Evolutionary conservation across 495 filamentous ascomycete genomes (phyloP).

Genomic region (Aspergillus kassunensis): DNA sequence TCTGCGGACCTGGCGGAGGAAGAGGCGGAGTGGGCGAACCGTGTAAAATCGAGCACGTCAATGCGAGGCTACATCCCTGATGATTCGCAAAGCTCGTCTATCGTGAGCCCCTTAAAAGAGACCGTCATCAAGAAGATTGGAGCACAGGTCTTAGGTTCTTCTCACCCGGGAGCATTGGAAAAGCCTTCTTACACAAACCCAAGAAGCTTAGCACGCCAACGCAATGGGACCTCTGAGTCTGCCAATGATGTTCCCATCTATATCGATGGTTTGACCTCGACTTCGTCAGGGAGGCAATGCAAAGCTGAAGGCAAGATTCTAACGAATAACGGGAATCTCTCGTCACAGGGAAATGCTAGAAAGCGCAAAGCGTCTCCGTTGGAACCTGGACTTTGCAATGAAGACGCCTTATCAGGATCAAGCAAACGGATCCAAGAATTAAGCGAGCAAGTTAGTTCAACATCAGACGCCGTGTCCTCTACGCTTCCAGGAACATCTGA

Average conservation of each 20-base stretch:
- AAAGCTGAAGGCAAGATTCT: constrained; percentile 12
- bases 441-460: neutral
- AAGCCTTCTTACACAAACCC: neutral
- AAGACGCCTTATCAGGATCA: neutral
- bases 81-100: constrained; percentile 26
- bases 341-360: constrained; percentile 9
- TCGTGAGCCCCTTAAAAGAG: constrained; percentile 10
- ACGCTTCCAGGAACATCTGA: too few relatives aligned
- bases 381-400: neutral
- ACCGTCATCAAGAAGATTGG: neutral
- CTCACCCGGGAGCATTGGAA: neutral
- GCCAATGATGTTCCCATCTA: constrained; percentile 17
- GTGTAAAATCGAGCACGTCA: constrained; percentile 45
- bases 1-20: constrained; percentile 45
- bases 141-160: neutral
- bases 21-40: constrained; percentile 50
- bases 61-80: constrained; percentile 24
- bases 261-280: constrained; percentile 16
- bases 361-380: neutral
- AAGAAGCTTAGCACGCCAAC: neutral
- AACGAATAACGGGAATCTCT: constrained; percentile 26
- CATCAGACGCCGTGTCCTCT: too few relatives aligned
- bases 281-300: neutral
- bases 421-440: neutral
- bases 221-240: neutral